Percentiles rank a stretch among this genome's conserved stretches.
Conservation (phyloP, 2,329 filamentous ascomycete species). For the Aspergillus brasiliensis region DNA sequence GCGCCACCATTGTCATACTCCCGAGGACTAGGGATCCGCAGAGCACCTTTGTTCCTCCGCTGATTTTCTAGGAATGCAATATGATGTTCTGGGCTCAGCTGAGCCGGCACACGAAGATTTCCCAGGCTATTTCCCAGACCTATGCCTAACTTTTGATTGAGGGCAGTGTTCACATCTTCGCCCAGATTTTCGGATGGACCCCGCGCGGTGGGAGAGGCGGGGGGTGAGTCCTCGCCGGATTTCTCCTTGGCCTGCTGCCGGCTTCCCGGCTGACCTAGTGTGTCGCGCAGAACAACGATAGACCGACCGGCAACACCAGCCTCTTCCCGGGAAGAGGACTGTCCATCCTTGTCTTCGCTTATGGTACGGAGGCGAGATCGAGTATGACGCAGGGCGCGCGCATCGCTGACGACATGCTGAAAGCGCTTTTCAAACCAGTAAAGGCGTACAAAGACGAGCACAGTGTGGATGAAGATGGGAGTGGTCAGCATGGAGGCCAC, state of each 20-base stretch:
- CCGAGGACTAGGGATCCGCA: slow-evolving; percentile 88
- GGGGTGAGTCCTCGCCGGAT: slow-evolving; percentile 29
- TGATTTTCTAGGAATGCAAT: slow-evolving; percentile 88
- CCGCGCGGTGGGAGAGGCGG: slow-evolving; percentile 25
- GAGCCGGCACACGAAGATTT: slow-evolving; percentile 55
- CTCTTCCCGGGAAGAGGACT: slow-evolving; percentile 36
- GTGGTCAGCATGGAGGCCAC: slow-evolving; percentile 73
- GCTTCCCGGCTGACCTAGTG: slow-evolving; percentile 27
- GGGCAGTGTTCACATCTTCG: slow-evolving; percentile 16
- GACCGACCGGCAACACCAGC: slow-evolving; percentile 39
- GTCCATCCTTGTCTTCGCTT: slow-evolving; percentile 49
- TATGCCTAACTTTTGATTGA: slow-evolving; percentile 11
- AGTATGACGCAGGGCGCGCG: slow-evolving; percentile 65
- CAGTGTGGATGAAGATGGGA: slow-evolving; percentile 80
- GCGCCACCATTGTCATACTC: slow-evolving; percentile 83
- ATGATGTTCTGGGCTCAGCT: slow-evolving; percentile 69
- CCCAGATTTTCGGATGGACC: slow-evolving; percentile 23
- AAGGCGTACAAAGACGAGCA: slow-evolving; percentile 86
- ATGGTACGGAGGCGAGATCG: slow-evolving; percentile 61
- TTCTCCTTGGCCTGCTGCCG: slow-evolving; percentile 21
- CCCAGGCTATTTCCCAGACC: slow-evolving; percentile 51
- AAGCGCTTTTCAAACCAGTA: slow-evolving; percentile 99
- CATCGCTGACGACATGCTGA: slow-evolving; percentile 76
- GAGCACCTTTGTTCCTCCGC: slow-evolving; percentile 70
- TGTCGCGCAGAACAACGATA: slow-evolving; percentile 42